These are phyloP conservation scores for Penicillium olsonii DNA, from an alignment of 2,329 filamentous ascomycete species.

Conservation along the genomic window DNA sequence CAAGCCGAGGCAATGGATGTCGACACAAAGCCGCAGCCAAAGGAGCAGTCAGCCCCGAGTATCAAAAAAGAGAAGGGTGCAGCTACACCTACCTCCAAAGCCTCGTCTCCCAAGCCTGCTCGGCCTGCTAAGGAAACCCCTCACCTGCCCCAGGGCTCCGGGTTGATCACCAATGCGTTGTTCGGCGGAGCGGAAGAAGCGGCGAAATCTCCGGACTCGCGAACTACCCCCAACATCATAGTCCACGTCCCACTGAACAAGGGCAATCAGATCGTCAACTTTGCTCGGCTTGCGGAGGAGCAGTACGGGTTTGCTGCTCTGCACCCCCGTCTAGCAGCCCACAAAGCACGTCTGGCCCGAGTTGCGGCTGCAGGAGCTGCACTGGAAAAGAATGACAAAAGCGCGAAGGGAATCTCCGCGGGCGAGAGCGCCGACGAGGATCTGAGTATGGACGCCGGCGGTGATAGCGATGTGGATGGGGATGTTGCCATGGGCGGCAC, in stretches of 20 bases:
- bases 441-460: constrained; percentile 87
- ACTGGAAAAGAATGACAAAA: constrained; percentile 72
- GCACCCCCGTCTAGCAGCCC: constrained; percentile 85
- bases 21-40: constrained; percentile 21
- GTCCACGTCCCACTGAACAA: constrained; percentile 78
- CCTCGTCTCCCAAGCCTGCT: constrained; percentile 57
- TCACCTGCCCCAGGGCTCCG: constrained; percentile 62
- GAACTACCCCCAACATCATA: constrained; percentile 72
- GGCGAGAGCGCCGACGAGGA: constrained; percentile 79
- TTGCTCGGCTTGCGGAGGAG: constrained; percentile 89
- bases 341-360: constrained; percentile 80
- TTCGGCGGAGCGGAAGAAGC: constrained; percentile 54
- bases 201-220: constrained; percentile 46
- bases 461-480: constrained; percentile 58
- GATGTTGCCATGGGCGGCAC: constrained; percentile 45
- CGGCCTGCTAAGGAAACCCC: constrained; percentile 57
- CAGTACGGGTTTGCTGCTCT: constrained; percentile 93
- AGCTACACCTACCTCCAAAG: constrained; percentile 53
- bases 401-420: constrained; percentile 62
- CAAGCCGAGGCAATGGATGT: constrained; percentile 35
- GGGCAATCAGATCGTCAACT: constrained; percentile 91
- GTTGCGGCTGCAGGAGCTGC: constrained; percentile 87
- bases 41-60: constrained; percentile 31
- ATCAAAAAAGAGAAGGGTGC: constrained; percentile 45
- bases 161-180: constrained; percentile 62